Evolutionary conservation across 345 rosid species (phyloP), one percentile per base, ranked within the genome.

Genomic region (Dipteronia sinensis): DNA sequence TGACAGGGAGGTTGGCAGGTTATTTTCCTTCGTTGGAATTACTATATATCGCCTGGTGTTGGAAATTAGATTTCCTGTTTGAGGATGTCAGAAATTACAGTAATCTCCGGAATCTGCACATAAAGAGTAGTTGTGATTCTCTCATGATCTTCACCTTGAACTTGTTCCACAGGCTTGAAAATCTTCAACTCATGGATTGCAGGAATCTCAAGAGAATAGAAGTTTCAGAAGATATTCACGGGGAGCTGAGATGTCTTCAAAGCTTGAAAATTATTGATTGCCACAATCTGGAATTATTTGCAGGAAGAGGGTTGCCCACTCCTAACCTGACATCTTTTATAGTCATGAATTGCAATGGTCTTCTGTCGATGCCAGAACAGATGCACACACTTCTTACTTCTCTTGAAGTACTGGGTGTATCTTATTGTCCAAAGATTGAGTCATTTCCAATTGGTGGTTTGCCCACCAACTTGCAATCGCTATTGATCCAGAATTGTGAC

Each of bases 91-190:
- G 3, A 59, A 19, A 16, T 78, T 84, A 62, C 75, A 75, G 61
- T 72, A 67, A 17, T 38, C 86, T 83, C 65, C 79, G 74, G 67
- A 55, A n/a, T 40, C 64, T 83, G 40, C 69, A 78, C 65, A 23
- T 83, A 29, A 63, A 67, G 49, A 80, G 49, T 2, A 80, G 83
- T 71, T 83, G 83, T 67, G 82, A 83, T 62, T 40, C 79, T 67
- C 82, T 83, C 23, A 27, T 65, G 0, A 73, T 65, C 10, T 2
- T 29, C 31, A 29, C 3, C 3, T 29, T 29, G 31, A 29, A 29
- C 31, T 2, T 29, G 3, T 29, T 29, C 31, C 31, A 29, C 31
- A 2, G 31, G 31, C 31, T 29, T 29, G 31, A 29, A 29, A 29
- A 2, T 29, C 31, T 29, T 29, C 31, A 2, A 29, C 3, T 83